Evolutionary conservation across 2,329 filamentous ascomycete species (phyloP), one percentile per base, ranked within the genome.

Genomic region (Fusarium acutatum): DNA sequence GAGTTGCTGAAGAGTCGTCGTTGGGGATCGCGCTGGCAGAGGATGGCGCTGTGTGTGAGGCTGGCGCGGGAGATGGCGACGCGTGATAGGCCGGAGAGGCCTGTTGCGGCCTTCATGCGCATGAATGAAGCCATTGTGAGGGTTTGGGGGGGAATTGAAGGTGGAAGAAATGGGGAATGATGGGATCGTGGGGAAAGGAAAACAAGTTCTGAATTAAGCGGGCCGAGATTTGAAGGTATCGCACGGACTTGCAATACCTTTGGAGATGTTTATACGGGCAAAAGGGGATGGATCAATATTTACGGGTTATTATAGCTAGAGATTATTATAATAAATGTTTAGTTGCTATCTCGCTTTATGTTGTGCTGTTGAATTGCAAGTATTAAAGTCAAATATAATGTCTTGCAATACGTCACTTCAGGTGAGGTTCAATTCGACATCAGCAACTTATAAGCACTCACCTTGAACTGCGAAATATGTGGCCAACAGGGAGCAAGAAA

Each of bases 21-120:
- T 46, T 75, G 76, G 38, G 74, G 60, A 40, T 77, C 53, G 44
- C 75, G 75, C 28, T 72, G 75, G 74, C 60, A 77, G n/a, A 77
- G 63, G 37, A 64, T 40, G 46, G 70, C 61, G 68, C 74, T 76
- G 44, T 76, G 74, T 41, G 72, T 53, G 52, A 77, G 67, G 38
- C 49, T 47, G 40, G 57, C 54, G 38, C 71, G 67, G 38, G 71
- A 67, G 40, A 64, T 34, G 37, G 69, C 52, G 47, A 61, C 44
- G 54, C 75, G 72, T 20, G 75, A 73, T 28, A 77, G 70, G 52
- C 59, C 35, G 28, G 72, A 52, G 32, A 78, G 72, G 60, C 75
- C 72, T 24, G 68, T 69, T 38, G 60, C 72, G 38, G 74, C 72
- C 66, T 67, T 77, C 62, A 73, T 64, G 20, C 74, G 76, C 35